Evolutionary conservation across 192 early-diverging fungal genomes (phyloP).

Genomic region (Umbelopsis ramanniana): DNA sequence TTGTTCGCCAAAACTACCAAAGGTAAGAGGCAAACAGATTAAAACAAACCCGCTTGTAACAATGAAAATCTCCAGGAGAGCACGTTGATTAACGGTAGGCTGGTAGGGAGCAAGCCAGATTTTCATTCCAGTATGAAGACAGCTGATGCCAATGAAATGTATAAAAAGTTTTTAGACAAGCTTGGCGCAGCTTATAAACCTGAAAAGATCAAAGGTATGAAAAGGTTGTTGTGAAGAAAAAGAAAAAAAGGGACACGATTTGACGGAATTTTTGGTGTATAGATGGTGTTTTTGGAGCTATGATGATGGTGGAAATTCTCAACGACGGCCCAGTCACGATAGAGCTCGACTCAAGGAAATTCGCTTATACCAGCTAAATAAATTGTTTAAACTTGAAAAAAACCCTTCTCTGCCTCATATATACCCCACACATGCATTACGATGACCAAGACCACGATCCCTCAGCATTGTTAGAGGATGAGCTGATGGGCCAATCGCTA

Average conservation of each 20-base stretch:
- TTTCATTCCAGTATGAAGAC: slow-evolving; percentile 91
- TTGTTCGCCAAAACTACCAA: slow-evolving; percentile 83
- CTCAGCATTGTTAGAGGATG: slow-evolving; percentile 35
- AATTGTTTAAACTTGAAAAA: background rate
- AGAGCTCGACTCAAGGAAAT: slow-evolving; percentile 61
- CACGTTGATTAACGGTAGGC: slow-evolving; percentile 9
- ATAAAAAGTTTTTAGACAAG: slow-evolving; percentile 73
- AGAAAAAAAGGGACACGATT: background rate
- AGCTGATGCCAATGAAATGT: slow-evolving; percentile 68
- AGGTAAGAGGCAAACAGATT: slow-evolving; percentile 41
- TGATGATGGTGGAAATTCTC: slow-evolving; percentile 90
- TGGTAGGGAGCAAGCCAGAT: slow-evolving; percentile 80
- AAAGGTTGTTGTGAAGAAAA: background rate
- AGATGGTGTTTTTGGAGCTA: slow-evolving; percentile 94
- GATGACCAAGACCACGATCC: slow-evolving; percentile 22
- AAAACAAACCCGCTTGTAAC: background rate
- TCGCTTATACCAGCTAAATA: slow-evolving; percentile 39
- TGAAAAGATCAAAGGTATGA: slow-evolving; percentile 72
- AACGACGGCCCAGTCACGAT: slow-evolving; percentile 80
- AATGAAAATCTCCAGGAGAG: background rate
- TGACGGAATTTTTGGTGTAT: background rate
- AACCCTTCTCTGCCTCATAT: background rate
- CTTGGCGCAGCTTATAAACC: slow-evolving; percentile 66
- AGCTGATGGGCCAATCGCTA: slow-evolving; percentile 41
- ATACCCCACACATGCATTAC: slow-evolving; percentile 18